Evolutionary conservation across 371 early-diverging fungal species (phyloP).

Genomic region (Thermomucor indicae-seudaticae): DNA sequence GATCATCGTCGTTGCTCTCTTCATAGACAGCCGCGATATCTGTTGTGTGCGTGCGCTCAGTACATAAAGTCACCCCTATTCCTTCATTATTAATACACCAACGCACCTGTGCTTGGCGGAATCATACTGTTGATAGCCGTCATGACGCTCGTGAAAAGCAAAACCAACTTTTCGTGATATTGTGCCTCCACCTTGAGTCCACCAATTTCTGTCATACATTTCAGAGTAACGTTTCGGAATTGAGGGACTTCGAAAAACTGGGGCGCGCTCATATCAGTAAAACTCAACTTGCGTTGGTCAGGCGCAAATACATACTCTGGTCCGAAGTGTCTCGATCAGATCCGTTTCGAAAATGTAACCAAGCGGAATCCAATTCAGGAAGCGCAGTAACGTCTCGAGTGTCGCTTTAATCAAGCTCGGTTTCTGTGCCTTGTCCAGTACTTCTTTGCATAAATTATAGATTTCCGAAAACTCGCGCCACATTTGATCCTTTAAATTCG

Average conservation of each 20-base stretch:
- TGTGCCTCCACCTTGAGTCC: conserved; percentile 67
- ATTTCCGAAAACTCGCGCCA: conserved; percentile 95
- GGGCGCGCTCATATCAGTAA: neutral
- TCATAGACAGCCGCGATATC: conserved; percentile 85
- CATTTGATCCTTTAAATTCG: conserved; percentile 91
- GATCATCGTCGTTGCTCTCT: conserved; percentile 79
- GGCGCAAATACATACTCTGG: conserved; percentile 54
- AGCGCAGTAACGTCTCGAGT: conserved; percentile 88
- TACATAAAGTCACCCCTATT: neutral
- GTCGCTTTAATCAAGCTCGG: conserved; percentile 89
- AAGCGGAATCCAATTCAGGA: conserved; percentile 96
- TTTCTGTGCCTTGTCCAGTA: conserved; percentile 89
- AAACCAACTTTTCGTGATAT: conserved; percentile 79
- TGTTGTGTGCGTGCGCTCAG: conserved; percentile 11
- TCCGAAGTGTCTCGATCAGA: conserved; percentile 81
- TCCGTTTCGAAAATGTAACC: conserved; percentile 97
- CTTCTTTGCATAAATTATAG: conserved; percentile 93
- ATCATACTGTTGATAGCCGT: conserved; percentile 64
- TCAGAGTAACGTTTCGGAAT: conserved; percentile 90
- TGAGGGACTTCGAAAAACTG: conserved; percentile 79
- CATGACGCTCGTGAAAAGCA: conserved; percentile 79
- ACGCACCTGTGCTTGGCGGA: conserved; percentile 61
- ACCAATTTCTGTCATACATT: conserved; percentile 95
- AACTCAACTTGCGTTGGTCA: neutral
- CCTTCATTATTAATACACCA: neutral